A percentile compares a stretch with the other conserved stretches of the same genome.
phyloP scores from a whole-genome alignment of 495 filamentous ascomycete species.

The Elasticomyces elasticus region DNA sequence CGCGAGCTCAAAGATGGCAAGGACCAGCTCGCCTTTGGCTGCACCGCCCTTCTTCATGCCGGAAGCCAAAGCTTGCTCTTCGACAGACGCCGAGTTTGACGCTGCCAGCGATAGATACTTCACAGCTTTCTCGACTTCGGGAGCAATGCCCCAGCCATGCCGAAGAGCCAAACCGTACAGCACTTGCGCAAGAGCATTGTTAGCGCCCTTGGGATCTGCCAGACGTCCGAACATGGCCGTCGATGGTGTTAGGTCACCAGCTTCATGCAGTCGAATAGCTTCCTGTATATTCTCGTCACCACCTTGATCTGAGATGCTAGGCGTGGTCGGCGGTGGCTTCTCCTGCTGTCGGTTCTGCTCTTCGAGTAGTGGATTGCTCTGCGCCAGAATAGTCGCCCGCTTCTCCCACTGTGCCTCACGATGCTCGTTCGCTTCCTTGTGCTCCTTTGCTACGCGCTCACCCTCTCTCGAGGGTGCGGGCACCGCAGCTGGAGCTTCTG shows the following conservation, averaged over 20 bases:
- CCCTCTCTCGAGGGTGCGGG: neutral
- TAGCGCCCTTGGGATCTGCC: conserved; percentile 72
- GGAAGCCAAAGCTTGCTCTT: conserved; percentile 75
- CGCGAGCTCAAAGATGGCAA: conserved; percentile 89
- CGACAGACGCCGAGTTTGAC: conserved; percentile 79
- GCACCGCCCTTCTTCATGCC: conserved; percentile 88
- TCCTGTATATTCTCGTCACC: conserved; percentile 78
- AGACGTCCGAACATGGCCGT: conserved; percentile 80
- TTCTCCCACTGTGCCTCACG: conserved; percentile 68
- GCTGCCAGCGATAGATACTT: conserved; percentile 80
- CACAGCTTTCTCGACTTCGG: conserved; percentile 62
- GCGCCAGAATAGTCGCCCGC: conserved; percentile 73
- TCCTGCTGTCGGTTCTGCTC: neutral
- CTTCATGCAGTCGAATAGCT: conserved; percentile 90
- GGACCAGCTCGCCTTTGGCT: conserved; percentile 94
- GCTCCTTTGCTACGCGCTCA: conserved; percentile 30
- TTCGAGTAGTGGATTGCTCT: conserved; percentile 40
- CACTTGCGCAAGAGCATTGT: conserved; percentile 91
- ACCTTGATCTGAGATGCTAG: conserved; percentile 12
- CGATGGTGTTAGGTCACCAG: conserved; percentile 61
- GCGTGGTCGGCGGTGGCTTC: conserved; percentile 1
- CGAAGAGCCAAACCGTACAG: conserved; percentile 88
- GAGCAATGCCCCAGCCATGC: conserved; percentile 85
- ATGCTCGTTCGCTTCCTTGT: conserved; percentile 43
- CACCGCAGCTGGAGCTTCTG: conserved; percentile 39